Conservation (phyloP, 768 basidiomycete genomes). For the Jaapia argillacea region DNA sequence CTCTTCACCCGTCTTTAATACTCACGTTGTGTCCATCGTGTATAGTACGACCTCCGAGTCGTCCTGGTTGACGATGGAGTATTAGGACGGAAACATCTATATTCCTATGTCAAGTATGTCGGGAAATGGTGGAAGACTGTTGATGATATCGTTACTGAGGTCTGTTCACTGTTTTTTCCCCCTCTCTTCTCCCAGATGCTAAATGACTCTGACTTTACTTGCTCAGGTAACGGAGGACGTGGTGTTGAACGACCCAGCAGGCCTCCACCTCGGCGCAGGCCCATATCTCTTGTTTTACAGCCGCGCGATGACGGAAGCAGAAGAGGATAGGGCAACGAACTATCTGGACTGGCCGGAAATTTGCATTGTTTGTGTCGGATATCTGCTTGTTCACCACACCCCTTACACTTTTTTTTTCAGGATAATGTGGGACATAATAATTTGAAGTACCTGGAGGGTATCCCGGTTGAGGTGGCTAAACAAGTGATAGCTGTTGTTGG, state of each 20-base stretch:
- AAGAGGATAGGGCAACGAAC: slow-evolving; percentile 12
- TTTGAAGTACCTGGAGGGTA: no score
- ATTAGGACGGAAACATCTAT: slow-evolving; percentile 67
- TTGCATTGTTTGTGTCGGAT: slow-evolving; percentile 15
- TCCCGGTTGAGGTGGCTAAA: no score
- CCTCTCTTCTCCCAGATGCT: background rate
- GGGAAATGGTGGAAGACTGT: slow-evolving; percentile 77
- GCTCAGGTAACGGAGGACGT: slow-evolving; percentile 66
- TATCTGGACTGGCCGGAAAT: slow-evolving; percentile 19
- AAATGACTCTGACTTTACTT: slow-evolving; percentile 1
- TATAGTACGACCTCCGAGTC: slow-evolving; percentile 73
- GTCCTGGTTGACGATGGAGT: slow-evolving; percentile 74
- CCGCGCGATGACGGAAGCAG: slow-evolving; percentile 18
- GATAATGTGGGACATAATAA: no score
- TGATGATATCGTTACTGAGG: slow-evolving; percentile 61
- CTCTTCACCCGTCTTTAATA: background rate
- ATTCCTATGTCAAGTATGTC: slow-evolving; percentile 65
- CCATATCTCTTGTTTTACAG: slow-evolving; percentile 74
- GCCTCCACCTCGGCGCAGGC: slow-evolving; percentile 67
- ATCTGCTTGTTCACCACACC: background rate
- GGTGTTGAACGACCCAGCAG: slow-evolving; percentile 58
- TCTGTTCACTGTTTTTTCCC: slow-evolving; percentile 13
- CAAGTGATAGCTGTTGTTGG: no score
- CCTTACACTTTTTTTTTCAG: no score
- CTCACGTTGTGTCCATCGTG: background rate